Conservation (phyloP, 306 rosid species). For the Prunus davidiana region DNA sequence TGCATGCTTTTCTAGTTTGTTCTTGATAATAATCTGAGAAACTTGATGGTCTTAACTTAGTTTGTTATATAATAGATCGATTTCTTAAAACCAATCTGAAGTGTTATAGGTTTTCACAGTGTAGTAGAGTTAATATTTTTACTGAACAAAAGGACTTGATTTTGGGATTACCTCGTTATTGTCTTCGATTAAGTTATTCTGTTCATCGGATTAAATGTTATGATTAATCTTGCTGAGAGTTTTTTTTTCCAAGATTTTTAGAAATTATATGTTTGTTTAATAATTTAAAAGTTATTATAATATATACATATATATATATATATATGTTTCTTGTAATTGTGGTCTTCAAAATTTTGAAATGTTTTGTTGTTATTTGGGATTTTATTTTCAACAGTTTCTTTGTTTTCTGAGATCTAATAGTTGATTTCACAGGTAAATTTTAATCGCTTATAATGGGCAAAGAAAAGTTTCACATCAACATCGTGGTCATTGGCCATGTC, state of each 20-base stretch:
- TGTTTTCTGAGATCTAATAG: background rate
- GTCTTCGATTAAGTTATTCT: no score
- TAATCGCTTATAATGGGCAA: constrained; percentile 15
- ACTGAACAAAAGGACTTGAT: background rate
- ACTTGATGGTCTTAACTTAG: background rate
- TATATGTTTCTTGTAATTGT: no score
- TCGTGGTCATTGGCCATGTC: constrained; percentile 33
- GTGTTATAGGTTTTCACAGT: background rate
- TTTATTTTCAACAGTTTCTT: no score
- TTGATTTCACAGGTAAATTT: background rate
- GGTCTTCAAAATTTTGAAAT: background rate
- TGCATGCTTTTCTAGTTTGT: background rate
- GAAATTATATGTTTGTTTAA: background rate
- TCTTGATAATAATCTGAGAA: background rate
- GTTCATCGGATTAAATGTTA: no score
- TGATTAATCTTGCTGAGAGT: background rate
- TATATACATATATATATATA: no score
- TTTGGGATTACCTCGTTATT: background rate
- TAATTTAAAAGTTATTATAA: no score
- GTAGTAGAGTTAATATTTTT: no score
- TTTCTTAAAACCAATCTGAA: background rate
- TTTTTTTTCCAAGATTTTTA: no score
- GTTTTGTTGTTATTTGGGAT: background rate
- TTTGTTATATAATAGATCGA: background rate
- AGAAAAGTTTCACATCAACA: constrained; percentile 26